These are phyloP conservation scores for Lepidopterella palustris DNA, from an alignment of 495 filamentous ascomycete species.

Conservation along the genomic window DNA sequence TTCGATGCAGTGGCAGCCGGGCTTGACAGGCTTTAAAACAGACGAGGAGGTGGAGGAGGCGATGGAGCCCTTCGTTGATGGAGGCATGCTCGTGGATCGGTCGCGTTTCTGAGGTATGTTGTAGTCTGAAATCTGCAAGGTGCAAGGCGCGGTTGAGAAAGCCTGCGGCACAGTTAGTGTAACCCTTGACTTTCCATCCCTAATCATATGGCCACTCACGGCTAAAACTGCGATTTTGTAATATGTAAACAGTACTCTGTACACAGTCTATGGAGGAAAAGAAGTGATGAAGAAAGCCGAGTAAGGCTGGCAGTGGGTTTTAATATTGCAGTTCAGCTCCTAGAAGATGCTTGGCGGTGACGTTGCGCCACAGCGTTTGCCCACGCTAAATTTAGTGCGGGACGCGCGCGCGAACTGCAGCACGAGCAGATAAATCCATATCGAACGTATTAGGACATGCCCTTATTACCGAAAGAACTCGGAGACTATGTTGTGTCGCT, in stretches of 20 bases:
- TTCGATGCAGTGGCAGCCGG: constrained; percentile 5
- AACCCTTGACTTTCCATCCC: background rate
- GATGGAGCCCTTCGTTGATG: constrained; percentile 21
- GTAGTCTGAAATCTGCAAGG: background rate
- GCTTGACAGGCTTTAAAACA: constrained; percentile 17
- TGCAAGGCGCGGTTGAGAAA: background rate
- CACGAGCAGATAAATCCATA: too few relatives aligned
- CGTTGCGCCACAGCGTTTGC: background rate
- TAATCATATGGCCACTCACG: background rate
- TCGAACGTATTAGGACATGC: too few relatives aligned
- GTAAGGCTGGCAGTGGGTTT: too few relatives aligned
- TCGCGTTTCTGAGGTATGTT: background rate
- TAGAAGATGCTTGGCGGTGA: background rate
- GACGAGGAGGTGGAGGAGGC: constrained; percentile 12
- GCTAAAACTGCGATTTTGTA: background rate
- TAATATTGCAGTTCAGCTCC: too few relatives aligned
- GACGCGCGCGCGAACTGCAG: background rate
- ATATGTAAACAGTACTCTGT: background rate
- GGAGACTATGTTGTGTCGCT: too few relatives aligned
- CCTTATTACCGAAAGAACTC: too few relatives aligned
- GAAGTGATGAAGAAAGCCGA: background rate
- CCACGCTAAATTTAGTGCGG: background rate
- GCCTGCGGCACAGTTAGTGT: background rate
- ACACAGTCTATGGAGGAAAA: background rate
- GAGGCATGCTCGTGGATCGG: constrained; percentile 16